Base-by-base conservation (phyloP, 176 grass and related monocot genomes). In the Pontederia crassipes region DNA sequence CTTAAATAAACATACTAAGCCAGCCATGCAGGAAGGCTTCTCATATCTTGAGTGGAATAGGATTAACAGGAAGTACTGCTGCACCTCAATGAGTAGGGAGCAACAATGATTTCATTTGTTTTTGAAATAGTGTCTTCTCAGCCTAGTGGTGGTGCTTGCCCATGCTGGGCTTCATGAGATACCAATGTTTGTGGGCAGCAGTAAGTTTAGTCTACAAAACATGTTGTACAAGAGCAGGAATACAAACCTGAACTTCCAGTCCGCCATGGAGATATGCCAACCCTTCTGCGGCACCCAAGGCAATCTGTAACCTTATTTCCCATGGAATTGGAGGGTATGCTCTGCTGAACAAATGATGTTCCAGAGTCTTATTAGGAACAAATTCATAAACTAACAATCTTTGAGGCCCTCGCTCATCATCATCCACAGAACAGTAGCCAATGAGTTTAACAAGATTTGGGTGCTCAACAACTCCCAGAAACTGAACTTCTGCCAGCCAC, bases 381-480 rank as follows among this genome's bases (percentile, higher is more conserved):
- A 90, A 90, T 54, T 90, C 87, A 59, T 90, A 90, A 11, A 90
- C 79, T 59, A 90, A 72, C 57, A 90, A 76, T 56, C 87, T 78
- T 60, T 86, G 82, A 20, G 60, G 66, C 6, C 75, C 82, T 60
- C 57, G 49, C 24, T 86, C 87, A 2, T 62, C 87, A 2, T 62
- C 75, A 74, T 83, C 55, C 12, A 62, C 11, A 3, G 72, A 20
- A 65, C 87, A 82, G 74, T 68, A 82, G 2, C 87, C 87, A 65
- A 90, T 57, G 48, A 90, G 79, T 58, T 77, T 86, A 51, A 90
- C 73, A 45, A 90, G 82, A 75, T 80, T 86, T 50, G 46, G 62
- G 62, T 65, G 62, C 28, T 65, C 62, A 15, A 65, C 62, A 49
- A 65, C 62, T 48, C 62, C 62, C 48, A 51, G 20, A 24, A 24